Conservation (phyloP, 495 filamentous ascomycete genomes). For the Neurospora sp. region DNA sequence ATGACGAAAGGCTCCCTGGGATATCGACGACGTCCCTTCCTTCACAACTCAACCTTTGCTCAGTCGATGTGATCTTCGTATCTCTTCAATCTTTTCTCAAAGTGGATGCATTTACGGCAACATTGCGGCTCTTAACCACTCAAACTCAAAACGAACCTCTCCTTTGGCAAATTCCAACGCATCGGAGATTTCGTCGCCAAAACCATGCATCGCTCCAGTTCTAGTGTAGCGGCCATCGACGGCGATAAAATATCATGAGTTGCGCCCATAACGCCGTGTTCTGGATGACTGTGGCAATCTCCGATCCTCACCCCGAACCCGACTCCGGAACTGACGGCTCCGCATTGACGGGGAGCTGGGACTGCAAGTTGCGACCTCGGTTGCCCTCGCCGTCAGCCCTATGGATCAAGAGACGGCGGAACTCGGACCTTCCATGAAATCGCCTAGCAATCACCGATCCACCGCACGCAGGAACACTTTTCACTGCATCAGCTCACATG, state of each 20-base stretch:
- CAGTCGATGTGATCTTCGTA: background rate
- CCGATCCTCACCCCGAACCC: background rate
- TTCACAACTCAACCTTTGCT: background rate
- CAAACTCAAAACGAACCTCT: background rate
- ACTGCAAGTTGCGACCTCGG: background rate
- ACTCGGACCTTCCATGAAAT: background rate
- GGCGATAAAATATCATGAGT: background rate
- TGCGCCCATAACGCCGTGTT: background rate
- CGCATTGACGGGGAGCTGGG: background rate
- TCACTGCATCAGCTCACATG: background rate
- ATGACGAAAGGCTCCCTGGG: background rate
- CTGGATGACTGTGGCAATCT: background rate
- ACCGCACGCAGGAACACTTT: background rate
- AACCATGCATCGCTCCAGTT: background rate
- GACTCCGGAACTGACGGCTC: background rate
- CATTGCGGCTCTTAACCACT: background rate
- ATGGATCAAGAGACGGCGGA: background rate
- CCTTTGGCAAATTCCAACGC: background rate
- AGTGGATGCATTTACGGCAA: background rate
- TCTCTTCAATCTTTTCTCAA: background rate
- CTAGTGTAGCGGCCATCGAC: background rate
- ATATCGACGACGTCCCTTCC: background rate
- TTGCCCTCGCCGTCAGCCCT: background rate
- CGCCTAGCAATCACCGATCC: background rate
- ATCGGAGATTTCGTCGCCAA: background rate